Conservation (phyloP, 1,284 basidiomycete genomes). For the Apiotrichum veenhuisii region DNA sequence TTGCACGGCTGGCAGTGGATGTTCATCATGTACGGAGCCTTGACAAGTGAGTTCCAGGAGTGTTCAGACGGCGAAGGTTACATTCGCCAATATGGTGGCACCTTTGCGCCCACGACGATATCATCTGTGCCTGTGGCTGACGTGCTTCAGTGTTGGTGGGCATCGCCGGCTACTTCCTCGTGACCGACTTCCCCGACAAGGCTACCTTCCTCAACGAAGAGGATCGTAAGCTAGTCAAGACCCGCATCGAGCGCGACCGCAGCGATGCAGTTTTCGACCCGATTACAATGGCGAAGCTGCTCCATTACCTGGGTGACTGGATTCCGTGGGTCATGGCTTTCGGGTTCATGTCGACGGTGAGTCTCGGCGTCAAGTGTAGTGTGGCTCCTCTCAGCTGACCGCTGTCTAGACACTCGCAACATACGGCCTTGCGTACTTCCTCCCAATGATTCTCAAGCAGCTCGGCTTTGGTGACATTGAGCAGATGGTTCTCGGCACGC, state of each 20-base stretch:
- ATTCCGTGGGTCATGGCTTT: slow-evolving; percentile 51
- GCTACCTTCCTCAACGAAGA: slow-evolving; percentile 11
- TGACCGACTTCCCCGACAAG: slow-evolving; percentile 15
- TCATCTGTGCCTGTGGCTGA: no score
- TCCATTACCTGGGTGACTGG: slow-evolving; percentile 43
- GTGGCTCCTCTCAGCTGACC: no score
- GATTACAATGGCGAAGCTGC: slow-evolving; percentile 40
- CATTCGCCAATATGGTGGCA: no score
- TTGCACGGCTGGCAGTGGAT: slow-evolving; percentile 7
- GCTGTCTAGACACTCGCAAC: no score
- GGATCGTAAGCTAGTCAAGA: slow-evolving; percentile 5
- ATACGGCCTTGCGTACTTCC: slow-evolving; percentile 48
- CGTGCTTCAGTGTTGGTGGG: slow-evolving; percentile 2
- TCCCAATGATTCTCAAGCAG: slow-evolving; percentile 48
- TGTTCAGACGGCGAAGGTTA: no score
- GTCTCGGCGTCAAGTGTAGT: no score
- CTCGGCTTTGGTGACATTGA: slow-evolving; percentile 42
- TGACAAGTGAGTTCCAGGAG: no score
- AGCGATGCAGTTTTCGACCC: slow-evolving; percentile 48
- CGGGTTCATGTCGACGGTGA: slow-evolving; percentile 45
- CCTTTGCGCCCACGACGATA: no score
- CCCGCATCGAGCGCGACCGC: slow-evolving; percentile 17
- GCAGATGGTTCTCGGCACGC: slow-evolving; percentile 45
- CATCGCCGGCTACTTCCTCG: neutral
- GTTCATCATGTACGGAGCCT: neutral